Evolutionary conservation across 164 flowering plant genomes (phyloP).

Genomic region (Amborella trichopoda): DNA sequence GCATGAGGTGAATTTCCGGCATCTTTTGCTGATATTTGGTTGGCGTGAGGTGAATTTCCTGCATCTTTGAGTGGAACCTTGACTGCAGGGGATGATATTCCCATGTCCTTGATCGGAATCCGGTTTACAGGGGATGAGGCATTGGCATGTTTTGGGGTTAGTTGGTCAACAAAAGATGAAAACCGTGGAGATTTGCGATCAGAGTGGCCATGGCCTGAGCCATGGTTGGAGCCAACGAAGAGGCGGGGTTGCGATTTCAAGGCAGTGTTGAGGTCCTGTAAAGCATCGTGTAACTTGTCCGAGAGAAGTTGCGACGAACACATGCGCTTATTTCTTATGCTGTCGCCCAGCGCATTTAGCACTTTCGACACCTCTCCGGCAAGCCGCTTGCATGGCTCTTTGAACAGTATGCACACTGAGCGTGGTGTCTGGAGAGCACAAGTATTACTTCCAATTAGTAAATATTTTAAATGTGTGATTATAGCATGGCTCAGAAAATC

Average conservation of each 20-base stretch:
- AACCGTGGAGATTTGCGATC: too few species aligned
- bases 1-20: too few species aligned
- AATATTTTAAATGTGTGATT: too few species aligned
- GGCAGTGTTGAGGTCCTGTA: slow-evolving; percentile 64
- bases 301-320: slow-evolving; percentile 58
- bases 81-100: background rate
- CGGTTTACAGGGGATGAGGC: slow-evolving; percentile 24
- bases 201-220: too few species aligned
- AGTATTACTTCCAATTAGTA: too few species aligned
- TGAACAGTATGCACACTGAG: slow-evolving; percentile 55
- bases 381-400: slow-evolving; percentile 50
- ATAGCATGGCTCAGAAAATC: too few species aligned
- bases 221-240: slow-evolving; percentile 44
- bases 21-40: too few species aligned
- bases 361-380: slow-evolving; percentile 62
- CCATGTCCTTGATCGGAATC: background rate
- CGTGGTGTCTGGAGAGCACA: slow-evolving; percentile 42
- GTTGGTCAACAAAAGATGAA: too few species aligned
- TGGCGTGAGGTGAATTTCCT: too few species aligned
- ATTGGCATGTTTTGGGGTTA: slow-evolving; percentile 29
- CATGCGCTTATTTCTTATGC: slow-evolving; percentile 48
- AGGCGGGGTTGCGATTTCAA: slow-evolving; percentile 80
- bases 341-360: slow-evolving; percentile 48
- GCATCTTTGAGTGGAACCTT: too few species aligned
- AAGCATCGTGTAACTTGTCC: slow-evolving; percentile 60